Conservation (phyloP, 805 yeast genomes). For the Middelhovenomyces tepae region DNA sequence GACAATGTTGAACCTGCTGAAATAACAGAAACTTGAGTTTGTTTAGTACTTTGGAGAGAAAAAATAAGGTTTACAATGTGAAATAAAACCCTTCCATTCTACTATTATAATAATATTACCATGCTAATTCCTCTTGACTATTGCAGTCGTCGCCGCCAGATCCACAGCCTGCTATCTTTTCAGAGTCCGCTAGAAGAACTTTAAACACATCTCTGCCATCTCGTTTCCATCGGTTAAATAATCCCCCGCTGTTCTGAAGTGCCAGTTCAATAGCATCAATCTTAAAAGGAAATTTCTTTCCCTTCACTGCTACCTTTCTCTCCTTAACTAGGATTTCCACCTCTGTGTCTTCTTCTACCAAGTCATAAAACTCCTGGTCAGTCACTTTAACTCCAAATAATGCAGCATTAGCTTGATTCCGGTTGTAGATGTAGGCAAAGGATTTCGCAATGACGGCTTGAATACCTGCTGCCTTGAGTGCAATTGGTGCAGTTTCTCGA, state of each 20-base stretch:
- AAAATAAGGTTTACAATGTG: no score
- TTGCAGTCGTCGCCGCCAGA: no score
- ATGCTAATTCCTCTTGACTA: no score
- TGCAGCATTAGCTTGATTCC: constrained; percentile 12
- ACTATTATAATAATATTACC: no score
- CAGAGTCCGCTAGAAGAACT: no score
- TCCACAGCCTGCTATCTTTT: no score
- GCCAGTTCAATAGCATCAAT: constrained; percentile 8
- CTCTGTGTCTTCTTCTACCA: constrained; percentile 8
- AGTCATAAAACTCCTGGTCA: constrained; percentile 10
- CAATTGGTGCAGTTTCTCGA: constrained; percentile 10
- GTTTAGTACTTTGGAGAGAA: no score
- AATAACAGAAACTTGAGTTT: no score
- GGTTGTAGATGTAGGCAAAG: constrained; percentile 10
- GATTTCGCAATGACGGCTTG: constrained; percentile 12
- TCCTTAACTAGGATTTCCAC: constrained; percentile 5
- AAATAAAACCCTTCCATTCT: no score
- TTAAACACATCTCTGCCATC: constrained; percentile 10
- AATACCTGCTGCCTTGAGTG: constrained; percentile 8
- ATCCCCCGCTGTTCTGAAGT: constrained; percentile 11
- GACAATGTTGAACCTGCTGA: no score
- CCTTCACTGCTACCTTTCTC: constrained; percentile 5
- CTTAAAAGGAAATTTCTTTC: constrained; percentile 9
- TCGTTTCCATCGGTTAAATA: constrained; percentile 9
- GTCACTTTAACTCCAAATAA: constrained; percentile 12